Evolutionary conservation across 192 early-diverging fungal species (phyloP), one percentile per base, ranked within the genome.

Genomic region (Coemansia sp.): DNA sequence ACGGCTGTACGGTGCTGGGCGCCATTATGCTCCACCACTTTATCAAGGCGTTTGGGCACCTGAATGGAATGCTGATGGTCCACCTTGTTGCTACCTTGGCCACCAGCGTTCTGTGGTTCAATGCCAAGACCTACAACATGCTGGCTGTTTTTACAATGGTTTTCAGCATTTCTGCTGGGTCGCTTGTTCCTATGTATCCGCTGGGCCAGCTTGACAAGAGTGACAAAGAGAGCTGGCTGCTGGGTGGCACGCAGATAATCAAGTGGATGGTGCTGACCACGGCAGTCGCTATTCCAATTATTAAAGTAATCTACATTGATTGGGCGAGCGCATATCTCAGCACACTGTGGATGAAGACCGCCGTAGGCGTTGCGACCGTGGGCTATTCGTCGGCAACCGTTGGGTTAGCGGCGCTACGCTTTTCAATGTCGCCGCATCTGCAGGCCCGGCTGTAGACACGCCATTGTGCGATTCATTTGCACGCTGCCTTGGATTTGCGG

Each of bases 261-360:
- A 75, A 75, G 32, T 75, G 72, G 72, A 65, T 58, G 5, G 63
- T 58, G 19, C 47, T 75, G 17, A 75, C 72, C 8, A 75, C 72
- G 2, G 72, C 72, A 9, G 72, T 75, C 14, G 60, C 64, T 3
- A 75, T 75, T 50, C 72, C 72, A 5, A 34, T 75, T 15, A 32
- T 75, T 19, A 75, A 75, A 28, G 72, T 75, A 19, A 68, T 75
- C 43, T 75, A 75, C 44, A 64, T 75, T 36, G 72, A 75, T 19
- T 75, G 72, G 72, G 72, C 45, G 5, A 60, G 49, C 20, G 21
- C 44, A 3, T 75, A 67, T 38, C 41, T 75, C 25, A 75, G 39
- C 25, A 55, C 61, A 2, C 46, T 56, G 25, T 75, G 72, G 72
- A 29, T 75, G 6, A 64, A 57, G 45, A 64, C 72, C 2, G 72